Base-by-base conservation (phyloP, 176 grass and related monocot species). In the Ananas comosus region DNA sequence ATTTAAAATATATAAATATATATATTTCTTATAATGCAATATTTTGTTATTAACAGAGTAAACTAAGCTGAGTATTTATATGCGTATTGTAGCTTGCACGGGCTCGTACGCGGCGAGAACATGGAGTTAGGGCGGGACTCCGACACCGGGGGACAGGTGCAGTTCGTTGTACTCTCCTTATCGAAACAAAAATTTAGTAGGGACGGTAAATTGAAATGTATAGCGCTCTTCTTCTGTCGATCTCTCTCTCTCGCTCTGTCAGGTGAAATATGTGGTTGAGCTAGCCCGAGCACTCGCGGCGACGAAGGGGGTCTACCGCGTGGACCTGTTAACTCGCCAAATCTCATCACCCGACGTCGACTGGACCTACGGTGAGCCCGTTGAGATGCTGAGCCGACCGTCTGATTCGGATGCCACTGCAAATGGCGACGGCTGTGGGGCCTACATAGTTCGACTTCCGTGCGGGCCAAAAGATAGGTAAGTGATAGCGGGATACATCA, bases 241-340 rank as follows among this genome's bases (percentile, higher is more conserved):
- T 27, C 1, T 42, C 33, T 42, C 33, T 6, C 5, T 8, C 29
- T 33, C 29, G 0, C 81, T n/a, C n/a, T n/a, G n/a, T n/a, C n/a
- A 96, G 93, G 93, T 96, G 33, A 96, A 92, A 69, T 97, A 97
- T 47, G 94, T 97, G 64, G 94, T 97, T 67, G 89, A 97, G 77
- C 74, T 97, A 65, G 93, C 93, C 0, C 81, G 93, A 0, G 89
- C 94, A 0, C 81, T 97, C 24, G 94, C 94, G 19, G 86, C 94
- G 25, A 88, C 94, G 23, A 59, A 88, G 1, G 94, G 94, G 0
- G 84, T 92, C 61, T 88, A 77, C 51, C 86, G 89, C 11, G 93
- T 97, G 1, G 89, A 97, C 79, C 86, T 97, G 0, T 65, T 97
- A 2, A 97, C 94, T 16, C 84, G 93, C 7, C 93, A 97, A 71